A percentile compares a stretch with the other conserved stretches of the same genome.
Conservation (phyloP, 495 filamentous ascomycete species). For the Penicillium cosmopolitanum region DNA sequence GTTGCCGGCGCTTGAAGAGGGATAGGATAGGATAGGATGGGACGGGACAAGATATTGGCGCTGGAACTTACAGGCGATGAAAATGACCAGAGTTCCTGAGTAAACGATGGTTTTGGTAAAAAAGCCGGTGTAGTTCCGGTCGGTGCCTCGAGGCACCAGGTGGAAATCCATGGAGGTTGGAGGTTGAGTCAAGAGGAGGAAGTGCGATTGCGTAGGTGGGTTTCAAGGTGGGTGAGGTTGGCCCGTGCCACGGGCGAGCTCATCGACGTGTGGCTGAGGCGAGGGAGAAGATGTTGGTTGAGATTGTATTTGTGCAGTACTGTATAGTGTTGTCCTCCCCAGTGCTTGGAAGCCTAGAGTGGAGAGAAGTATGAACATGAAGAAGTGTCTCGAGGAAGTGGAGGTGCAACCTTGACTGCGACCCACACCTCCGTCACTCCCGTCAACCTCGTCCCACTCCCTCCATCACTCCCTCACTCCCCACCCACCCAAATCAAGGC, state of each 20-base stretch:
- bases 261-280: background rate
- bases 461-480: too few species aligned
- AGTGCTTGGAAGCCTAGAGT: background rate
- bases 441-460: background rate
- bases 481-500: background rate
- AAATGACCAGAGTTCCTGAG: slow-evolving; percentile 56
- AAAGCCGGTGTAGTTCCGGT: slow-evolving; percentile 52
- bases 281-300: too few species aligned
- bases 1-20: background rate
- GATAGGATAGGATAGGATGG: background rate
- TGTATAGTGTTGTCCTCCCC: too few species aligned
- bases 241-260: slow-evolving; percentile 20
- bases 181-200: background rate
- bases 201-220: slow-evolving; percentile 14
- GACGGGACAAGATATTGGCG: slow-evolving; percentile 9
- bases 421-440: background rate
- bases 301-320: too few species aligned
- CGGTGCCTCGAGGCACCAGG: slow-evolving; percentile 45
- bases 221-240: slow-evolving; percentile 1
- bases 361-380: background rate
- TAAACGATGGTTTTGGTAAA: slow-evolving; percentile 61
- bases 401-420: background rate
- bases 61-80: slow-evolving; percentile 61
- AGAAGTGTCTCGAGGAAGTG: background rate
- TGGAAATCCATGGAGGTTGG: slow-evolving; percentile 43